Conservation (phyloP, 768 basidiomycete genomes). For the Suillus luteus region DNA sequence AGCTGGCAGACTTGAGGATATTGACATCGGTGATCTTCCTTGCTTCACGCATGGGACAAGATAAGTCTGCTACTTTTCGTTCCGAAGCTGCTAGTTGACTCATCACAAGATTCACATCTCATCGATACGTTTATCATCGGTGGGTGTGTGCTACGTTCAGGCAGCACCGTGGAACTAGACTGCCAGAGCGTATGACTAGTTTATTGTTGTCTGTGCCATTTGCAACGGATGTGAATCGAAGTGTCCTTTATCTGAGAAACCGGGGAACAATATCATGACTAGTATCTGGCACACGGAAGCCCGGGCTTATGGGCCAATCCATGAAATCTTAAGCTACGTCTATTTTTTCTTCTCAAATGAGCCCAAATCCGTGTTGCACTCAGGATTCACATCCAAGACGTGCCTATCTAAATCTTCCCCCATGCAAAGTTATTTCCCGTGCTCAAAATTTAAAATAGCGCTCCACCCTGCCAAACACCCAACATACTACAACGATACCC, state of each 20-base stretch:
- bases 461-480: neutral
- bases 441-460: neutral
- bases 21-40: too few relatives aligned
- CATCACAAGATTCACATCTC: neutral
- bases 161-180: too few relatives aligned
- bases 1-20: too few relatives aligned
- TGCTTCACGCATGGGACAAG: too few relatives aligned
- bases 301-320: too few relatives aligned
- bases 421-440: neutral
- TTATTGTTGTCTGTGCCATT: neutral
- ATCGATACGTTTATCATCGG: too few relatives aligned
- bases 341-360: neutral
- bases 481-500: neutral
- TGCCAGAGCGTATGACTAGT: neutral
- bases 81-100: neutral
- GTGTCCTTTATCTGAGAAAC: too few relatives aligned
- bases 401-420: neutral
- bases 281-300: too few relatives aligned
- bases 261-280: too few relatives aligned
- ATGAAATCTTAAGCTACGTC: neutral
- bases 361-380: slow-evolving; percentile 19
- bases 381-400: slow-evolving; percentile 21
- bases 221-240: too few relatives aligned
- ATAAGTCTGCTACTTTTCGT: neutral
- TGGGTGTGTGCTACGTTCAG: too few relatives aligned